Conservation (phyloP, 1,139 yeast species). For the Saccharomyces hybrid region DNA sequence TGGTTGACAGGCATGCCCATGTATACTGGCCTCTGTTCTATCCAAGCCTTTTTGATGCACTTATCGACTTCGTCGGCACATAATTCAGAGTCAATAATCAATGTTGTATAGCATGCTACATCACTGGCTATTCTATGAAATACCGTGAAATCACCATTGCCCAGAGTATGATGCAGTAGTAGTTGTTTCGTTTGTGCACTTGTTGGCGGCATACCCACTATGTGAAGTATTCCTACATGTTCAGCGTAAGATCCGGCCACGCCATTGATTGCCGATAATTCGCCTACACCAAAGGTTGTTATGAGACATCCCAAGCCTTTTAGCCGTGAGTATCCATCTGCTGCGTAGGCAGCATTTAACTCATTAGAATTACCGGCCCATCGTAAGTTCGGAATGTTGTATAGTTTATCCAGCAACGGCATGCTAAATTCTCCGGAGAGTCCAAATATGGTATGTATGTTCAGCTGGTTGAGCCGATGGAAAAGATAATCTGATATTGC, state of each 20-base stretch:
- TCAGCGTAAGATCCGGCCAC: slow-evolving; percentile 55
- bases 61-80: slow-evolving; percentile 66
- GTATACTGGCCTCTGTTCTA: slow-evolving; percentile 73
- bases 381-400: slow-evolving; percentile 42
- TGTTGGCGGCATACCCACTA: slow-evolving; percentile 53
- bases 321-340: slow-evolving; percentile 56
- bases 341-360: slow-evolving; percentile 46
- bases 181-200: slow-evolving; percentile 52
- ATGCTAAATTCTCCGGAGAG: slow-evolving; percentile 62
- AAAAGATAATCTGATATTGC: slow-evolving; percentile 50
- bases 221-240: slow-evolving; percentile 49
- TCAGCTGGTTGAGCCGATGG: slow-evolving; percentile 48
- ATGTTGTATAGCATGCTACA: slow-evolving; percentile 54
- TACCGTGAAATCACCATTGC: slow-evolving; percentile 76
- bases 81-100: slow-evolving; percentile 48
- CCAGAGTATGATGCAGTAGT: slow-evolving; percentile 56
- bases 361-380: slow-evolving; percentile 68
- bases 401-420: slow-evolving; percentile 48
- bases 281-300: slow-evolving; percentile 66
- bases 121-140: slow-evolving; percentile 64
- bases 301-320: slow-evolving; percentile 49
- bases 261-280: slow-evolving; percentile 51
- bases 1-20: slow-evolving; percentile 76
- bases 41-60: slow-evolving; percentile 60
- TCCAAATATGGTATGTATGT: slow-evolving; percentile 51